Base-by-base conservation (phyloP, 306 rosid species). In the Malus fusca region DNA sequence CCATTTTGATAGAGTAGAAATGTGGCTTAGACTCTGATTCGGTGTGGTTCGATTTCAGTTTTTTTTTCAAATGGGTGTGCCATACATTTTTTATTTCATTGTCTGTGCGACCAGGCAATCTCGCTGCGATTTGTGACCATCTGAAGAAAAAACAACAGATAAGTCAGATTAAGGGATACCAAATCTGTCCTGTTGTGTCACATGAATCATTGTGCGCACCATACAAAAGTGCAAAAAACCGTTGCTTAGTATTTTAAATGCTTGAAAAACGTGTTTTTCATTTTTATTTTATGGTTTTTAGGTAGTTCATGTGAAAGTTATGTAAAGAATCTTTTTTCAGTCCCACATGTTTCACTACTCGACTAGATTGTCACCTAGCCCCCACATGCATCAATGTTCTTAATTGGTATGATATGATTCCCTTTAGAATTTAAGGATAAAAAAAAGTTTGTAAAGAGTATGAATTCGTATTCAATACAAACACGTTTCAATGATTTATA, bases 61-160 rank as follows among this genome's bases (percentile, higher is more conserved):
- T 94, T 84, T 90, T 94, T 81, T 94, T 94, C 82, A 94, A 78
- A 69, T 90, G 96, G 56, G 98, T 91, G 84, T 94, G 94, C 98
- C 98, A 94, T 15, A 94, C 96, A 68, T 94, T 94, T 78, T 94
- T 94, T 10, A 94, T 91, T 61, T 94, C 97, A 25, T 94, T 94
- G 75, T 94, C 98, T 11, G 98, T 91, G 42, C 98, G 82, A 1
- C 98, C 98, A 0, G 97, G 97, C 76, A 94, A 77, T 66, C 72
- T 91, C 0, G 95, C 92, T 22, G 98, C 97, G 31, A 94, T 94
- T 10, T 88, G 84, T 7, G 98, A 94, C 98, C 98, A 94, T 85
- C 98, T 94, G 84, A 62, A 81, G 40, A 58, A 64, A 56, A 21
- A 37, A 37, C n/a, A 30, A 21, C 9, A 52, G 42, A 4, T 30